A percentile compares a stretch with the other conserved stretches of the same genome.
These are phyloP conservation scores for Aspergillus incahuasiensis DNA, from an alignment of 495 filamentous ascomycete species.

Conservation along the genomic window DNA sequence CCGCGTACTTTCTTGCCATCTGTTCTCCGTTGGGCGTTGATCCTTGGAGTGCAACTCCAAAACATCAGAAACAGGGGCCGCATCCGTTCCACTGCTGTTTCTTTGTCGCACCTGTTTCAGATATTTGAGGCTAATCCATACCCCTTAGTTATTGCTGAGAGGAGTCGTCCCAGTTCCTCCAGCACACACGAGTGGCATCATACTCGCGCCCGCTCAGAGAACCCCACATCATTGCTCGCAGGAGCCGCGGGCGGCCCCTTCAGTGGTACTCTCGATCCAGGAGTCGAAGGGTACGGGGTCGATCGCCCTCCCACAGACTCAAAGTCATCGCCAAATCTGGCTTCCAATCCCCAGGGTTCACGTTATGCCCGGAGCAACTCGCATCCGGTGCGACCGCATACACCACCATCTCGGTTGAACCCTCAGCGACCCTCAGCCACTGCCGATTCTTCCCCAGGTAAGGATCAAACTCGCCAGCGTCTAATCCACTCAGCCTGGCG, in stretches of 20 bases:
- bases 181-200: constrained; percentile 30
- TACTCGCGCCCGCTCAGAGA: constrained; percentile 35
- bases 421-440: constrained; percentile 29
- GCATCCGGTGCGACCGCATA: constrained; percentile 41
- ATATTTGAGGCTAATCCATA: constrained; percentile 13
- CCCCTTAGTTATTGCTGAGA: constrained; percentile 17
- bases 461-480: constrained; percentile 31
- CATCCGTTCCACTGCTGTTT: constrained; percentile 7
- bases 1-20: constrained; percentile 26
- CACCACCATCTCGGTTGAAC: constrained; percentile 38
- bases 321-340: constrained; percentile 29
- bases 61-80: constrained; percentile 6
- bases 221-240: constrained; percentile 23
- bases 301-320: constrained; percentile 35
- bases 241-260: constrained; percentile 38
- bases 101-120: constrained; percentile 2
- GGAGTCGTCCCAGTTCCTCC: constrained; percentile 19
- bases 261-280: constrained; percentile 26
- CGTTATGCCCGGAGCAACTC: constrained; percentile 46
- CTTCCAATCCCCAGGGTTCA: constrained; percentile 29
- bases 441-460: constrained; percentile 25
- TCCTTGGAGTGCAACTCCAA: constrained; percentile 7
- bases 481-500: constrained; percentile 38
- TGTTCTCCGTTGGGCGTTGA: constrained; percentile 7
- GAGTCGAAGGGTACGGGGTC: constrained; percentile 36